Base-by-base conservation (phyloP, 805 yeast genomes). In the Suhomyces prunicola region DNA sequence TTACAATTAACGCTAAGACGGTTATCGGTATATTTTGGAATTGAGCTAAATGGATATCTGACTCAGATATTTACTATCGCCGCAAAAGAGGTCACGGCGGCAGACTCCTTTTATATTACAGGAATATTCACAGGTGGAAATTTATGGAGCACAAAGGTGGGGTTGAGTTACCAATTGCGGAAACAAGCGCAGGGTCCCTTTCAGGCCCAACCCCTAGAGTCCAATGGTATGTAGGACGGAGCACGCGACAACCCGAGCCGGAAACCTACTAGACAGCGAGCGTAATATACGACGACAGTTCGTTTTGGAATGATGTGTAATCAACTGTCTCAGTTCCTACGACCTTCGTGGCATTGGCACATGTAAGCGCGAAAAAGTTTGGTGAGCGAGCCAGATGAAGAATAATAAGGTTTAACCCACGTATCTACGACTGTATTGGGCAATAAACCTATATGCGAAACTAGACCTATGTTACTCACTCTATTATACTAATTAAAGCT, bases 71-170 rank as follows among this genome's bases (percentile, higher is more conserved):
- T 17, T 19, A 39, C 36, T 33, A 33, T n/a, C 36, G 36, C 17
- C 17, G 36, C 36, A 33, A 33, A 33, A 33, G 42, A 13, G 42
- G 42, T 9, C 42, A 39, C 42, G 42, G 24, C 24, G 24, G 9
- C 42, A 8, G 24, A 39, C 42, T 39, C 42, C 31, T 24, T 42
- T 23, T 42, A 42, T 42, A 42, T 8, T 42, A 42, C 31, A 10
- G 17, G 23, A 22, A 42, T 42, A 42, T 42, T 42, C 46, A 42
- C 46, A 42, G 46, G 46, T 42, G 2, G 24, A 42, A 42, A 42
- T 9, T 24, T 24, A 24, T 9, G 24, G 24, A 23, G 46, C 27
- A 12, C 27, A 42, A 42, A 42, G 46, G 46, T 42, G 46, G 46
- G 46, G 46, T 23, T 23, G 29, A 13, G 24, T 42, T 42, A 42